Conservation (phyloP, 2,329 filamentous ascomycete genomes). For the Fusarium succisae region DNA sequence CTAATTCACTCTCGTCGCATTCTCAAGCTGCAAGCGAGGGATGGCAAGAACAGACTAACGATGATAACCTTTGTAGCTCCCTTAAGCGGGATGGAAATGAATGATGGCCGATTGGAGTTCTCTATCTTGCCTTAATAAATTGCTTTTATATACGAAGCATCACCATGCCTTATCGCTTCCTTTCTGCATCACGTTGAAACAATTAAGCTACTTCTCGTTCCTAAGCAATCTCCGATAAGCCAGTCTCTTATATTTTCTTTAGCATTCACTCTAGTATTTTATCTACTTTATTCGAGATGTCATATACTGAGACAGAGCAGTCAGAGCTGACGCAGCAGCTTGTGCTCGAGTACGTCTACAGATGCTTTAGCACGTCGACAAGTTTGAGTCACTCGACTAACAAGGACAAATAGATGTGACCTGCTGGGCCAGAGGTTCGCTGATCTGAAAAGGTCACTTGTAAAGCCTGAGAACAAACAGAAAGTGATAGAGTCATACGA, state of each 20-base stretch:
- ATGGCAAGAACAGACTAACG: too few relatives aligned
- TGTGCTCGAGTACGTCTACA: neutral
- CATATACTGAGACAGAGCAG: neutral
- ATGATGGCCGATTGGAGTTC: neutral
- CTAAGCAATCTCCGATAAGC: too few relatives aligned
- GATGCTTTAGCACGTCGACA: fast-evolving
- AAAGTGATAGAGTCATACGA: neutral
- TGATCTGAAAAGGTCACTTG: neutral
- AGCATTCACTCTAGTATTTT: fast-evolving
- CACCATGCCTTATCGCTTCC: neutral
- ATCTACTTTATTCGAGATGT: neutral
- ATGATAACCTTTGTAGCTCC: too few relatives aligned
- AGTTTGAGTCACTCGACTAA: neutral
- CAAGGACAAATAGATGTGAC: neutral
- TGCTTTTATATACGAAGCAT: neutral
- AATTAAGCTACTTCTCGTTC: too few relatives aligned
- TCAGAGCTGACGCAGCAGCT: neutral
- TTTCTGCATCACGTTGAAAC: neutral
- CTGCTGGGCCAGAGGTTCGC: neutral
- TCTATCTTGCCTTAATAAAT: fast-evolving
- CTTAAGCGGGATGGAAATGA: fast-evolving
- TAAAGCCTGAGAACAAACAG: neutral
- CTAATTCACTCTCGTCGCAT: neutral
- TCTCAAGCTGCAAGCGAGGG: too few relatives aligned
- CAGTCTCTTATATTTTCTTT: fast-evolving